Conservation (phyloP, 495 filamentous ascomycete species). For the Aspergillus sclerotioniger region DNA sequence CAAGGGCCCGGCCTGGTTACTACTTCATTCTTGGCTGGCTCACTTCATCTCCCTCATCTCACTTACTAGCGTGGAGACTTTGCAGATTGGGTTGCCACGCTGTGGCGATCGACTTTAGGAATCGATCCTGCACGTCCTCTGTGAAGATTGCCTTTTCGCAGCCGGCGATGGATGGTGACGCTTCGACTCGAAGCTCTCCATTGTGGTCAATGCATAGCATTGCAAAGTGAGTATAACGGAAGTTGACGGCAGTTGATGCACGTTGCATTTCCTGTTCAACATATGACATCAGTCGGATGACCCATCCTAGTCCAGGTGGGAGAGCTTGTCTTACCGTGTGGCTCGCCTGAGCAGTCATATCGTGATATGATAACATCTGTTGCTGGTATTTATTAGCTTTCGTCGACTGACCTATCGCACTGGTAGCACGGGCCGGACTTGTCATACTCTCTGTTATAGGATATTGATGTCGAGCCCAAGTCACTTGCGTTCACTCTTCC, state of each 20-base stretch:
- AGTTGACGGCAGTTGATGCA: slow-evolving; percentile 10
- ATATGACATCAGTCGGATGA: slow-evolving; percentile 12
- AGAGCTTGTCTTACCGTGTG: slow-evolving; percentile 15
- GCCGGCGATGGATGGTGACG: slow-evolving; percentile 37
- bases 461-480: background rate
- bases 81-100: slow-evolving; percentile 21
- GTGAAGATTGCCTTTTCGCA: slow-evolving; percentile 41
- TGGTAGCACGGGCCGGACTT: slow-evolving; percentile 17
- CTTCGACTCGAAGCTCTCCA: slow-evolving; percentile 33
- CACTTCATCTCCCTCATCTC: background rate
- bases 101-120: slow-evolving; percentile 31
- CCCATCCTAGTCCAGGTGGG: background rate
- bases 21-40: background rate
- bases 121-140: slow-evolving; percentile 37
- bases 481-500: background rate
- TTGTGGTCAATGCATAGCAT: slow-evolving; percentile 41
- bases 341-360: slow-evolving; percentile 22
- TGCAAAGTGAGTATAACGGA: slow-evolving; percentile 38
- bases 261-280: slow-evolving; percentile 18
- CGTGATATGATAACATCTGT: slow-evolving; percentile 19
- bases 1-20: slow-evolving; percentile 4
- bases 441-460: slow-evolving; percentile 10
- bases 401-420: slow-evolving; percentile 18
- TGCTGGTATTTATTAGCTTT: slow-evolving; percentile 12
- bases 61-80: slow-evolving; percentile 24